phyloP scores from a whole-genome alignment of 352 stramenopile genomes.

The Blastocystis hominis region DNA sequence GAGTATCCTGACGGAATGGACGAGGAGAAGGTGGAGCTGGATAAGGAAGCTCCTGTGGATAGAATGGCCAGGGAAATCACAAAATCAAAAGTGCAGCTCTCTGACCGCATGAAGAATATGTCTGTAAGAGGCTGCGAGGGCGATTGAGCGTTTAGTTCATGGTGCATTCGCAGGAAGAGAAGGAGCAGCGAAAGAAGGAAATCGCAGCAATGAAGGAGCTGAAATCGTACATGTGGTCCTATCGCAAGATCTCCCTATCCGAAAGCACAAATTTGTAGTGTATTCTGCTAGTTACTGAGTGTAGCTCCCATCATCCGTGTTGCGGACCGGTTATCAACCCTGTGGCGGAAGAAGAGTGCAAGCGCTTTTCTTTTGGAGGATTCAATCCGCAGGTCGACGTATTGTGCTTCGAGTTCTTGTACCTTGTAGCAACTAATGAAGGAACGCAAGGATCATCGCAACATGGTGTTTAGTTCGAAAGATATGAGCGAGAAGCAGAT shows the following conservation, averaged over 20 bases:
- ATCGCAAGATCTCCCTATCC: slow-evolving; percentile 1
- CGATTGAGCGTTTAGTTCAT: slow-evolving; percentile 32
- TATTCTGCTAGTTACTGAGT: not conserved
- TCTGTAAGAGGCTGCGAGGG: not conserved
- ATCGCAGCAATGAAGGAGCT: slow-evolving; percentile 41
- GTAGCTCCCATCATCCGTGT: slow-evolving; percentile 29
- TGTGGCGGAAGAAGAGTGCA: slow-evolving; percentile 37
- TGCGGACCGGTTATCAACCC: slow-evolving; percentile 7
- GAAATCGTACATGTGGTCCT: slow-evolving; percentile 51
- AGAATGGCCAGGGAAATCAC: not conserved
- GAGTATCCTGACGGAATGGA: not conserved
- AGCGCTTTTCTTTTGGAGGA: slow-evolving; percentile 51
- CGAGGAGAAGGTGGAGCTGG: not conserved
- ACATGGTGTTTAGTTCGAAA: slow-evolving; percentile 13
- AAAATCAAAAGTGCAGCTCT: not conserved
- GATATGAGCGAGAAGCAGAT: not conserved
- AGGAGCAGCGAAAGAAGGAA: not conserved
- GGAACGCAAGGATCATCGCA: slow-evolving; percentile 11
- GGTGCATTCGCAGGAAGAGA: slow-evolving; percentile 21
- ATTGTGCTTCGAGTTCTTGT: not conserved
- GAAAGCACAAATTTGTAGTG: slow-evolving; percentile 8
- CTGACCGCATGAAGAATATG: slow-evolving; percentile 12
- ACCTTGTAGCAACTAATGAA: slow-evolving; percentile 42
- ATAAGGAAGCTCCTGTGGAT: not conserved
- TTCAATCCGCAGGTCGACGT: slow-evolving; percentile 47